phyloP scores from a whole-genome alignment of 345 rosid species.

The Arabidopsis arenosa region DNA sequence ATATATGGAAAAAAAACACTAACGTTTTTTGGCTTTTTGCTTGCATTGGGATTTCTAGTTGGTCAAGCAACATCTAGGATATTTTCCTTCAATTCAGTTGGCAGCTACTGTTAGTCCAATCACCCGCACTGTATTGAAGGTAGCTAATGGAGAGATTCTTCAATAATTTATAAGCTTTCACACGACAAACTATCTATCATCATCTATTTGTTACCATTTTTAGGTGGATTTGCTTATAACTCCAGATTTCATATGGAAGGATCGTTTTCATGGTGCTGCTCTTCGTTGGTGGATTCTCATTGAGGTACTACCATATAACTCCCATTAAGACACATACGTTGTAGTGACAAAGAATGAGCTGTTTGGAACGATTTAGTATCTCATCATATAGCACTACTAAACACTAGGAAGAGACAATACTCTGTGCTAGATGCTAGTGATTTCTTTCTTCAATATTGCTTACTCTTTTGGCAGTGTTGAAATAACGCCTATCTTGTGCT shows the following conservation, averaged over 20 bases:
- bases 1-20: conserved; percentile 15
- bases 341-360: conserved; percentile 27
- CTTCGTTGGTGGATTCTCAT: conserved; percentile 98
- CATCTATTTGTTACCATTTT: conserved; percentile 33
- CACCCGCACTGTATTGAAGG: conserved; percentile 98
- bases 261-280: conserved; percentile 87
- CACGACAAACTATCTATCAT: conserved; percentile 17
- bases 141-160: conserved; percentile 42
- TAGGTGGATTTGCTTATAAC: conserved; percentile 91
- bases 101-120: conserved; percentile 93
- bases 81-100: conserved; percentile 81
- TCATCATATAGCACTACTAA: conserved; percentile 14
- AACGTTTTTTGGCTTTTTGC: conserved; percentile 37
- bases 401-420: conserved; percentile 7
- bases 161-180: conserved; percentile 7
- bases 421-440: conserved; percentile 3
- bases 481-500: conserved; percentile 25
- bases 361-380: conserved; percentile 1
- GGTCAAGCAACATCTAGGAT: conserved; percentile 87
- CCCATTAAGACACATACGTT: conserved; percentile 14
- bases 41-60: conserved; percentile 51
- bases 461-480: conserved; percentile 24
- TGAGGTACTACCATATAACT: conserved; percentile 59
- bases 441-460: background rate
- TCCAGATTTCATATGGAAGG: conserved; percentile 91